Percentiles rank a stretch among this genome's conserved stretches.
Conservation (phyloP, 192 early-diverging fungal genomes). For the Backusella westeae region DNA sequence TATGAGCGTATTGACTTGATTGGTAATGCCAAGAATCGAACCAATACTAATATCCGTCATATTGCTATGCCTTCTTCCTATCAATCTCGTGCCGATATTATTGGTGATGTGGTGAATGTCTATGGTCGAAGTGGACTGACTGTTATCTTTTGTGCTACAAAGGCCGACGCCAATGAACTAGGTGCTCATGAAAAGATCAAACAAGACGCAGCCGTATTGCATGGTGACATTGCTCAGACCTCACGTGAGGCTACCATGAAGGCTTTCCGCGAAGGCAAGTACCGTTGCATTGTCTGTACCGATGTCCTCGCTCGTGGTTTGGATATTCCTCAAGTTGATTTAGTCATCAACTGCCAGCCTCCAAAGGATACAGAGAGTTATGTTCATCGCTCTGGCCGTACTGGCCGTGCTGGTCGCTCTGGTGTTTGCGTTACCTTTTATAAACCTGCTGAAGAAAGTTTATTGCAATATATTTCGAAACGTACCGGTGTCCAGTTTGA, state of each 20-base stretch:
- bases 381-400: slow-evolving; percentile 94
- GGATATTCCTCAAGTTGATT: slow-evolving; percentile 95
- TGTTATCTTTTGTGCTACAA: slow-evolving; percentile 96
- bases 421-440: slow-evolving; percentile 94
- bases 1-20: slow-evolving; percentile 80
- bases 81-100: slow-evolving; percentile 85
- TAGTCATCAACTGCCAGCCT: slow-evolving; percentile 96
- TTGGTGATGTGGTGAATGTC: slow-evolving; percentile 91
- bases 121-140: slow-evolving; percentile 82
- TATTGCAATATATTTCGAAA: slow-evolving; percentile 73
- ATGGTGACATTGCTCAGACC: slow-evolving; percentile 82
- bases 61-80: slow-evolving; percentile 83
- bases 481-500: slow-evolving; percentile 81
- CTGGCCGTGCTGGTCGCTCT: slow-evolving; percentile 85
- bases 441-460: slow-evolving; percentile 82
- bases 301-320: slow-evolving; percentile 95
- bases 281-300: slow-evolving; percentile 83
- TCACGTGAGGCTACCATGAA: slow-evolving; percentile 79
- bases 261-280: slow-evolving; percentile 84
- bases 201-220: slow-evolving; percentile 74
- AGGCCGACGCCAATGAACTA: slow-evolving; percentile 84
- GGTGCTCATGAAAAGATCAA: slow-evolving; percentile 75
- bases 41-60: slow-evolving; percentile 84
- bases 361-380: slow-evolving; percentile 93
- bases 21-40: slow-evolving; percentile 85